Conservation (phyloP, 2,329 filamentous ascomycete genomes). For the Sclerotinia minor region DNA sequence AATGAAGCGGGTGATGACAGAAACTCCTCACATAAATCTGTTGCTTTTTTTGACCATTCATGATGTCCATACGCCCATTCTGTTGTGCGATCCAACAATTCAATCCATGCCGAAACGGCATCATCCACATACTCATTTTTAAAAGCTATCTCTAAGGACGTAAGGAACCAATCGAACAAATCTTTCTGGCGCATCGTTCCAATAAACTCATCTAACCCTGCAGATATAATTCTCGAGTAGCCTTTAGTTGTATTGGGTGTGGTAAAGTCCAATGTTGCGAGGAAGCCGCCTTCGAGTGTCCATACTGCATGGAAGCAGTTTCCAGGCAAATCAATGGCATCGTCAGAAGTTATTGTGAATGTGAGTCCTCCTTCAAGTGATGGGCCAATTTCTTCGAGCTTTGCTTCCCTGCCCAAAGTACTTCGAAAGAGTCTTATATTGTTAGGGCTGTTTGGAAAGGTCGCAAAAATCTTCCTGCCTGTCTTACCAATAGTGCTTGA, state of each 20-base stretch:
- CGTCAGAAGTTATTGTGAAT: constrained; percentile 1
- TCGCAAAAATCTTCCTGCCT: constrained; percentile 3
- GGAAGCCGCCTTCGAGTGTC: background rate
- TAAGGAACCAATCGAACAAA: constrained; percentile 1
- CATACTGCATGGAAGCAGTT: background rate
- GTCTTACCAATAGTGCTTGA: background rate
- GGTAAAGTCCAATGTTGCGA: background rate
- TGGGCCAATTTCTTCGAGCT: background rate
- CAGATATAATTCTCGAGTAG: background rate
- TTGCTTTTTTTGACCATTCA: background rate
- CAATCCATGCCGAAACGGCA: background rate
- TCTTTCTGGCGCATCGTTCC: background rate
- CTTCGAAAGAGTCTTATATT: constrained; percentile 6
- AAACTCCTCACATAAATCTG: background rate
- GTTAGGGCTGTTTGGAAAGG: background rate
- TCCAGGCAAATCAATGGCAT: background rate
- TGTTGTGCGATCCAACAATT: background rate
- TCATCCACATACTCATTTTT: background rate
- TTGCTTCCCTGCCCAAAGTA: background rate
- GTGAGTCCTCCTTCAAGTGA: background rate
- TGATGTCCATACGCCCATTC: background rate
- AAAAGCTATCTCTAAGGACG: background rate
- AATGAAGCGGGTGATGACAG: background rate
- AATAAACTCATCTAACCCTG: background rate
- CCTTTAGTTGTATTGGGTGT: background rate